These are phyloP conservation scores for Neurospora terricola DNA, from an alignment of 495 filamentous ascomycete genomes.

Conservation along the genomic window DNA sequence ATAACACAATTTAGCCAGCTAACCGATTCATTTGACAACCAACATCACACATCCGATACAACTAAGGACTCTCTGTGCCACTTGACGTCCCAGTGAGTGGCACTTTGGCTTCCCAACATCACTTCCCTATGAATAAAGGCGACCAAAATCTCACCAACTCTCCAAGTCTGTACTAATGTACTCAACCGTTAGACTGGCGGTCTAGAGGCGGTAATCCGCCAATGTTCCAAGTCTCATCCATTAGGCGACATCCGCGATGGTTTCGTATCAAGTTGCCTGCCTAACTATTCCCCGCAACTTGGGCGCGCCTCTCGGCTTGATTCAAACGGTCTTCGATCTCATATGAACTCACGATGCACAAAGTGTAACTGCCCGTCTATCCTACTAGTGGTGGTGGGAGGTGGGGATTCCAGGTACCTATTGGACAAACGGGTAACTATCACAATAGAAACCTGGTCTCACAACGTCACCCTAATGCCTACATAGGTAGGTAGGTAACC, in stretches of 20 bases:
- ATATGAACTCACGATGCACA: background rate
- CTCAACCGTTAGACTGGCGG: background rate
- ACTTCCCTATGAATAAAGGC: background rate
- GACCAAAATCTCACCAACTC: background rate
- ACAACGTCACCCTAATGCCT: background rate
- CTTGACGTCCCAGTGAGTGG: background rate
- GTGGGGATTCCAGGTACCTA: background rate
- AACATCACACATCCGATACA: background rate
- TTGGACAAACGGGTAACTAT: background rate
- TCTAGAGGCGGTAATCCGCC: background rate
- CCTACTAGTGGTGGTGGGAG: background rate
- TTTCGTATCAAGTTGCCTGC: background rate
- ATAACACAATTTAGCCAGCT: background rate
- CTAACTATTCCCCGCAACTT: background rate
- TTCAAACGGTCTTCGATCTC: too few species aligned
- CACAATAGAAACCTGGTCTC: background rate
- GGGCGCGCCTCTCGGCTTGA: background rate
- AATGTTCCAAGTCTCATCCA: background rate
- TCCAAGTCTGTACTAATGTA: background rate
- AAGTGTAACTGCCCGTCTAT: background rate
- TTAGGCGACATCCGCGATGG: background rate
- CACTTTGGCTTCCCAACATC: background rate
- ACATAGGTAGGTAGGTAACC: background rate
- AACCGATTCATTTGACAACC: background rate
- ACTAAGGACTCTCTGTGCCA: background rate